phyloP scores from a whole-genome alignment of 805 yeast species.

The Wickerhamiella qilinensis region DNA sequence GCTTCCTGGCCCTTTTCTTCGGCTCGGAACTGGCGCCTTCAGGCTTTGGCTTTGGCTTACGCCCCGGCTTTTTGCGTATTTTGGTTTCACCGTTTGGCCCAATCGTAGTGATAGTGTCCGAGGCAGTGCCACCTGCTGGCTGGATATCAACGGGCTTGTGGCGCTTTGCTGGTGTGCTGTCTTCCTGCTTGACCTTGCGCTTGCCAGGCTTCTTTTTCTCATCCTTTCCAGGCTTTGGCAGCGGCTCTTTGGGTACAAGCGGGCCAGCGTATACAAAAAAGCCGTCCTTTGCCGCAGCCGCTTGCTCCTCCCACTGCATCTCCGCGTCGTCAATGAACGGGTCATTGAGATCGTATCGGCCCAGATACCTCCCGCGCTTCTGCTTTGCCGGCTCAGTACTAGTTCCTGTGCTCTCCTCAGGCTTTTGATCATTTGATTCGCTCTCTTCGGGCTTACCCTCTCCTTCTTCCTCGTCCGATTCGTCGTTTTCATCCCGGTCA shows the following conservation, averaged over 20 bases:
- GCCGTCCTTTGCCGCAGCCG: conserved; percentile 86
- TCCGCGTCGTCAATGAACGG: conserved; percentile 96
- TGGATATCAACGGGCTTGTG: conserved; percentile 1
- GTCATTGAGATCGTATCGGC: conserved; percentile 81
- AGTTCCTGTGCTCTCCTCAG: conserved; percentile 1
- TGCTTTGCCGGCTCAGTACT: background rate
- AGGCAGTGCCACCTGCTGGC: no score
- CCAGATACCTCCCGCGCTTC: conserved; percentile 58
- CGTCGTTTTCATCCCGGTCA: conserved; percentile 4
- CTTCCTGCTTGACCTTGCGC: conserved; percentile 7
- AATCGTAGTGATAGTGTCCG: no score
- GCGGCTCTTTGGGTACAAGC: conserved; percentile 31
- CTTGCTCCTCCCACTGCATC: conserved; percentile 79
- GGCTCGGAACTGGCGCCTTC: conserved; percentile 1
- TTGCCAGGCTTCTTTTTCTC: conserved; percentile 10
- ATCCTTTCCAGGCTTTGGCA: conserved; percentile 8
- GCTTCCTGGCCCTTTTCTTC: background rate
- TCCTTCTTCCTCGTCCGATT: conserved; percentile 12
- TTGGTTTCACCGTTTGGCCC: no score
- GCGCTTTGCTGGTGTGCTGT: conserved; percentile 4
- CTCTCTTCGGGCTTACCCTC: conserved; percentile 12
- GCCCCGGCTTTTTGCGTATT: background rate
- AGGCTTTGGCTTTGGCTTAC: conserved; percentile 1
- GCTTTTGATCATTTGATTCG: conserved; percentile 8
- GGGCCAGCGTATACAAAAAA: conserved; percentile 94